phyloP scores from a whole-genome alignment of 2,329 filamentous ascomycete species.

The Aspergillus fijiensis region DNA sequence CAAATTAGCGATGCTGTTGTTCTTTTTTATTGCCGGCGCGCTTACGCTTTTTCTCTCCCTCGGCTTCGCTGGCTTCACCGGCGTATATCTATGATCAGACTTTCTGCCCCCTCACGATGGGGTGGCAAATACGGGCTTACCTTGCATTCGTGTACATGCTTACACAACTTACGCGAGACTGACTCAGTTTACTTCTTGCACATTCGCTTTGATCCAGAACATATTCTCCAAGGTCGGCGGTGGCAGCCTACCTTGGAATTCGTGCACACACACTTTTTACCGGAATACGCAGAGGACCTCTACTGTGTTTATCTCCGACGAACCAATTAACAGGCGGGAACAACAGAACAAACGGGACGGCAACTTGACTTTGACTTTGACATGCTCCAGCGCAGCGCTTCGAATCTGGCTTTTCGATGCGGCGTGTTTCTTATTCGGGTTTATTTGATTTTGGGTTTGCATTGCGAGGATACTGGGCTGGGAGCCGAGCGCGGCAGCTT shows the following conservation, averaged over 20 bases:
- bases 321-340: not conserved
- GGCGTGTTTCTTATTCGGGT: not conserved
- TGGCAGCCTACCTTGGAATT: not conserved
- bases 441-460: conserved; percentile 13
- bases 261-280: not conserved
- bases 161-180: not conserved
- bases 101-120: conserved; percentile 2
- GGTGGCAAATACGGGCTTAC: not conserved
- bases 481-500: conserved; percentile 18
- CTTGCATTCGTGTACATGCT: conserved; percentile 20
- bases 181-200: not conserved
- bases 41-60: conserved; percentile 9
- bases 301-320: not conserved
- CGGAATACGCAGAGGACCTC: not conserved
- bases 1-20: conserved; percentile 26
- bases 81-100: conserved; percentile 18
- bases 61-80: conserved; percentile 18
- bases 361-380: not conserved
- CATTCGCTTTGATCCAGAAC: not conserved
- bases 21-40: conserved; percentile 6
- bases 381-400: not conserved
- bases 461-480: conserved; percentile 18
- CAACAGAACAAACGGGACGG: not conserved
- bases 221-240: not conserved
- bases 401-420: not conserved